Evolutionary conservation across 768 basidiomycete genomes (phyloP), one percentile per base, ranked within the genome.

Genomic region (Neoboletus magnificus): DNA sequence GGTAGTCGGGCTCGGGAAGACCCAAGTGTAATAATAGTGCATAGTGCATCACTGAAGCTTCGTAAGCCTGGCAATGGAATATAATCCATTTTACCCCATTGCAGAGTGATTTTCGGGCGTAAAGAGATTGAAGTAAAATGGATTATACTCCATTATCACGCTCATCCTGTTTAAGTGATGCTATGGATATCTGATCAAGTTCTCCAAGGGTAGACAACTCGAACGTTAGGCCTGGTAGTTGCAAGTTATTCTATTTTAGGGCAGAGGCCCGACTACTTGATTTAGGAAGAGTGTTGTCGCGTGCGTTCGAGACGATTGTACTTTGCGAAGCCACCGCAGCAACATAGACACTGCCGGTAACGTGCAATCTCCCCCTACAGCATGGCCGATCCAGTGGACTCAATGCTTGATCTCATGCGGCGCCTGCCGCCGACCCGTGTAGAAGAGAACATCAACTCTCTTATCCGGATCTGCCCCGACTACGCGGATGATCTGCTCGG

Each of bases 341-440:
- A 27, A 48, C 57, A n/a, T 22, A 40, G 22, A 20, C 22, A 36
- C 25, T 23, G 29, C 29, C 35, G 32, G 32, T 25, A 10, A 48
- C 65, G 49, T 42, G 55, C 13, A 10, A n/a, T 51, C 32, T 42
- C 27, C 27, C 27, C 13, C 46, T 16, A 10, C 30, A 72, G 48
- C 61, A 89, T 88, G 88, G 77, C 79, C 46, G 91, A 93, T 72
- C 78, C 88, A 56, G 82, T 93, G 45, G 91, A 94, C 66, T 89
- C 91, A 52, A 93, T 96, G 86, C 86, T 98, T 39, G 96, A 98
- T 76, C 83, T 98, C 46, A 89, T 95, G 82, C 84, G 97, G 51
- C 88, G 97, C 16, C 82, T 98, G n/a, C 97, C 97, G 9, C 96
- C 97, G 4, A 90, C 86, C 9, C 77, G 85, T 20, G 88, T 94